These are phyloP conservation scores for Astragalus glycyphyllos DNA, from an alignment of 306 rosid genomes.

Conservation along the genomic window DNA sequence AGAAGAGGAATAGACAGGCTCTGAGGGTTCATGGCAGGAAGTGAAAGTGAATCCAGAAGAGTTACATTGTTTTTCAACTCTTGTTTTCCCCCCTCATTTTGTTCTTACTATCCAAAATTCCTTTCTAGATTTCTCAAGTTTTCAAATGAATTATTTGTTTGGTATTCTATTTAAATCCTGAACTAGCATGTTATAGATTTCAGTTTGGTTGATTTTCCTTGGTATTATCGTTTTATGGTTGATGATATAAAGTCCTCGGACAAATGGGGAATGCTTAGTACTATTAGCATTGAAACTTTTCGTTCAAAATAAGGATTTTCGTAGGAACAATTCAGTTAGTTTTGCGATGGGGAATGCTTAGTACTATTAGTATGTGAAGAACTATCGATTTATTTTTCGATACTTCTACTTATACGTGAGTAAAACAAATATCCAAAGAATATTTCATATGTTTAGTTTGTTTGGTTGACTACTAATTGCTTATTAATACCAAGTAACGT, in stretches of 20 bases:
- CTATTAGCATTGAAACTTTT: not conserved
- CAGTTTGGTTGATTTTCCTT: not conserved
- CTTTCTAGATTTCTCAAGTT: constrained; percentile 29
- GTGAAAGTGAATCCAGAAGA: constrained; percentile 30
- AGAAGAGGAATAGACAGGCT: constrained; percentile 91
- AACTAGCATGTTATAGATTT: constrained; percentile 19
- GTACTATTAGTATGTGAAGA: too few relatives aligned
- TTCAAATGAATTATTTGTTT: constrained; percentile 11
- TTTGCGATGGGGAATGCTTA: too few relatives aligned
- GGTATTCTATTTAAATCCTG: constrained; percentile 23
- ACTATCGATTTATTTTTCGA: too few relatives aligned
- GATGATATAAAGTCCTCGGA: not conserved
- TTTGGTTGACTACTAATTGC: too few relatives aligned
- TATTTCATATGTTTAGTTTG: too few relatives aligned
- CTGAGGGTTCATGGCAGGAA: constrained; percentile 50
- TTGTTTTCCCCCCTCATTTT: not conserved
- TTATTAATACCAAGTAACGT: too few relatives aligned
- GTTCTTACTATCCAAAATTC: constrained; percentile 32
- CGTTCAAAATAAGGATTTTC: not conserved
- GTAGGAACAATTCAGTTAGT: not conserved
- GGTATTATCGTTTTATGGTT: not conserved
- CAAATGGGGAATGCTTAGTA: not conserved
- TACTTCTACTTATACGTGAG: too few relatives aligned
- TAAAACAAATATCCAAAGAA: too few relatives aligned
- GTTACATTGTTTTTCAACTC: constrained; percentile 3